Base-by-base conservation (phyloP, 139 green algal species). In the Nannochloris sp. region DNA sequence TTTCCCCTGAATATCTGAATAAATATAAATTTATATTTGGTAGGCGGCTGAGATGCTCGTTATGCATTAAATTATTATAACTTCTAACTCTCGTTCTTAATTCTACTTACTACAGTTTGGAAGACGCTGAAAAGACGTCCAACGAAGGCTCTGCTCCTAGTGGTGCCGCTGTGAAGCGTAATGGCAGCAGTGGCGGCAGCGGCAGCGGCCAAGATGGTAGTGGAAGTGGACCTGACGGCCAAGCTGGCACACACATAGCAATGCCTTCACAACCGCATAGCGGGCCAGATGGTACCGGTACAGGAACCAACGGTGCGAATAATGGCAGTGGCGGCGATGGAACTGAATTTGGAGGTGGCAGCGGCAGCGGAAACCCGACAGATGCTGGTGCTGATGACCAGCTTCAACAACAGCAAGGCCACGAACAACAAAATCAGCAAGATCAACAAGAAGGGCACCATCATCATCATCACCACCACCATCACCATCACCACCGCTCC, bases 121-220 rank as follows among this genome's bases (percentile, higher is more conserved):
- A 86, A 4, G 75, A 79, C 33, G 77, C 85, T 27, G 66, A 80
- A 46, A 77, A 78, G 2, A 82, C 71, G 0, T 82, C 70, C 13
- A 87, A 87, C 35, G 83, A 89, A 63, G 83, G 80, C 30, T 76
- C 56, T 29, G 83, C 80, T 0, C 82, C 83, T 9, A n/a, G n/a
- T n/a, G n/a, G n/a, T n/a, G 71, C 75, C 13, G 76, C 37, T n/a
- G 62, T 19, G 35, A 25, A 29, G 27, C 62, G 14, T 39, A 13
- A 15, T 15, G 13, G 13, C 46, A 72, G 33, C 53, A n/a, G n/a
- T n/a, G n/a, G n/a, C n/a, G n/a, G n/a, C n/a, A n/a, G 65, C 9
- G 58, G 55, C 3, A 70, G 57, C 54, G 64, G 64, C 1, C 44
- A 80, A 32, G 68, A 61, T 8, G 6, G 24, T 44, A 72, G 73